Conservation (phyloP, 139 green algal genomes). For the Pleodorina starrii region DNA sequence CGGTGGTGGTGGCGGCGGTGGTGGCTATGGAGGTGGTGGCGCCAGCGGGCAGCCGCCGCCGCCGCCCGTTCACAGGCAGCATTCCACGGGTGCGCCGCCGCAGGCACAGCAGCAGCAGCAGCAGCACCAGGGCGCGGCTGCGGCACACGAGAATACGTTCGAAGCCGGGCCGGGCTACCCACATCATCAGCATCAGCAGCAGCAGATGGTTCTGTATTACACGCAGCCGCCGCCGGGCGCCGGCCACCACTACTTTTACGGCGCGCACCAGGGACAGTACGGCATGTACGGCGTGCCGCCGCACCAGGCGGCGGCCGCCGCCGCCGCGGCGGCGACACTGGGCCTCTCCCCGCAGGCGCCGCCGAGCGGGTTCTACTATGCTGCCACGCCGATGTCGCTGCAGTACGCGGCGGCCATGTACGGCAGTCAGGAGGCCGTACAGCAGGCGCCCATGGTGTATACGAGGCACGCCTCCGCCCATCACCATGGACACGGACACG, state of each 20-base stretch:
- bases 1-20: not conserved
- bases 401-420: constrained; percentile 13
- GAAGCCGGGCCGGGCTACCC: not conserved
- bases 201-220: constrained; percentile 8
- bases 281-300: not conserved
- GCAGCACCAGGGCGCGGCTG: not conserved
- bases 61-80: not conserved
- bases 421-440: not conserved
- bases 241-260: not conserved
- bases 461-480: not conserved
- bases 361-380: not conserved
- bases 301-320: not conserved
- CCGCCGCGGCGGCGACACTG: not conserved
- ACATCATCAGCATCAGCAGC: not conserved
- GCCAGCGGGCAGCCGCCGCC: not conserved
- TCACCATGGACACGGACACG: not conserved
- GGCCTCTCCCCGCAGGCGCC: not conserved
- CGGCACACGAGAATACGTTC: not conserved
- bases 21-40: not conserved
- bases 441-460: not conserved
- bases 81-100: not conserved
- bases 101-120: not conserved
- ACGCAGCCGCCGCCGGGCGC: not conserved
- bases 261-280: not conserved
- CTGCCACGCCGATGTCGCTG: not conserved